A percentile compares a stretch with the other conserved stretches of the same genome.
phyloP scores from a whole-genome alignment of 2,329 filamentous ascomycete genomes.

The Albophoma yamanashiensis region DNA sequence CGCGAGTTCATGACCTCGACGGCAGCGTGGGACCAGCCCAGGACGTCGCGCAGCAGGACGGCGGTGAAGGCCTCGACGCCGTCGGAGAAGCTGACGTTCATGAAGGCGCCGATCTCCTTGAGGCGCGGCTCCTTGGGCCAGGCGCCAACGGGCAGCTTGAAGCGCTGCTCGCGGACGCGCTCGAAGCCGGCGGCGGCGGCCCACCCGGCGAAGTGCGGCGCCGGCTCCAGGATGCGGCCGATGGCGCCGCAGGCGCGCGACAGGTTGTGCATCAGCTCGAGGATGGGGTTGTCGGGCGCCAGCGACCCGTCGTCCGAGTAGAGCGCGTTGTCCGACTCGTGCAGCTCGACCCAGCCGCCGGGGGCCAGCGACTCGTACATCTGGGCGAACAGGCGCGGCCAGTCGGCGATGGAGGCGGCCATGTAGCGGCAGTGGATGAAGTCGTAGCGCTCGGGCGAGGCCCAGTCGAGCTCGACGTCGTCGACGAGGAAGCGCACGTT shows the following conservation, averaged over 20 bases:
- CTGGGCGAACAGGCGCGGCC: conserved; percentile 13
- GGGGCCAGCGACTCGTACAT: conserved; percentile 27
- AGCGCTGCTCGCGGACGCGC: conserved; percentile 14
- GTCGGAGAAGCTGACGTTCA: conserved; percentile 23
- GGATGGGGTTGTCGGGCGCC: conserved; percentile 21
- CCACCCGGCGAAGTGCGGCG: conserved; percentile 16
- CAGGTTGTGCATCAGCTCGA: conserved; percentile 15
- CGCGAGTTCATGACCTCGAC: conserved; percentile 26
- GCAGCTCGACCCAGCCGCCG: conserved; percentile 36
- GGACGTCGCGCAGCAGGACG: conserved; percentile 23
- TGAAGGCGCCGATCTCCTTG: conserved; percentile 28
- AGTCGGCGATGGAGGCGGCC: conserved; percentile 17
- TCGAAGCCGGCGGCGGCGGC: conserved; percentile 21
- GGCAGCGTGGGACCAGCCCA: conserved; percentile 28
- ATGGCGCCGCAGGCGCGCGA: conserved; percentile 14
- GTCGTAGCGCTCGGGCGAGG: conserved; percentile 13
- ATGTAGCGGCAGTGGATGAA: conserved; percentile 16
- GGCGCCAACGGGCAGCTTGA: conserved; percentile 23
- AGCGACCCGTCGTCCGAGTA: conserved; percentile 29
- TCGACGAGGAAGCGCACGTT: conserved; percentile 16
- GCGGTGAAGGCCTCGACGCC: conserved; percentile 27
- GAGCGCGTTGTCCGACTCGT: conserved; percentile 26
- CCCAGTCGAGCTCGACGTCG: conserved; percentile 14
- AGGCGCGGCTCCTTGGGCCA: conserved; percentile 31
- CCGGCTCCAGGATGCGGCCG: conserved; percentile 18